Conservation (phyloP, 306 rosid species). For the Hippophae gyantsensis region DNA sequence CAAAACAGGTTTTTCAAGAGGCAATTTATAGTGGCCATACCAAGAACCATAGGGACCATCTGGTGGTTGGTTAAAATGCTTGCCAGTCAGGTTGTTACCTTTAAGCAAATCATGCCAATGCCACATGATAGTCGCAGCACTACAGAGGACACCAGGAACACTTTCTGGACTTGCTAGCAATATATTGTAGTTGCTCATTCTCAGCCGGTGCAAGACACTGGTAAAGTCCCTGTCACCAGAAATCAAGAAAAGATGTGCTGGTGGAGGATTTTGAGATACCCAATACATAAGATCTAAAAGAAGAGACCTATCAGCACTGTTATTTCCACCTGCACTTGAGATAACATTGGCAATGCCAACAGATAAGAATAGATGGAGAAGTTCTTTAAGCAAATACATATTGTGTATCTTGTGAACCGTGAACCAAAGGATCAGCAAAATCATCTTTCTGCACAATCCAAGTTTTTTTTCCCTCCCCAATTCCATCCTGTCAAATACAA, state of each 20-base stretch:
- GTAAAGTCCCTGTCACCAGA: constrained; percentile 78
- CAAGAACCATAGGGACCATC: constrained; percentile 68
- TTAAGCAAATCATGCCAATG: constrained; percentile 62
- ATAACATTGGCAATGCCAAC: not conserved
- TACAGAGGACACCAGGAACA: constrained; percentile 53
- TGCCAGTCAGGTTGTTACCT: constrained; percentile 61
- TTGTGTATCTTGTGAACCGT: not conserved
- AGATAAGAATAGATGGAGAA: not conserved
- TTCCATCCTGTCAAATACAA: too few species aligned
- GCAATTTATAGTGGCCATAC: constrained; percentile 60
- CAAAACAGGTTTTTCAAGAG: constrained; percentile 50
- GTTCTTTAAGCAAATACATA: not conserved
- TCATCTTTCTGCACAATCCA: not conserved
- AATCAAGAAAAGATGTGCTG: constrained; percentile 83
- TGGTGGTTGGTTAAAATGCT: constrained; percentile 70
- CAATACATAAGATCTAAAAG: constrained; percentile 72
- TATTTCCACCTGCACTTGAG: constrained; percentile 66
- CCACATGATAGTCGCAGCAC: constrained; percentile 94
- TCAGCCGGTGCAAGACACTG: constrained; percentile 53
- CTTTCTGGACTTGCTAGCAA: constrained; percentile 51
- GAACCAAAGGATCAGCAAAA: not conserved
- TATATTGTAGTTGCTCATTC: constrained; percentile 86
- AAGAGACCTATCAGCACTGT: constrained; percentile 74
- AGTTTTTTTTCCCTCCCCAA: too few species aligned
- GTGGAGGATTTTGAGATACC: constrained; percentile 97